Percentiles rank a stretch among this genome's conserved stretches.
Evolutionary conservation across 2,329 filamentous ascomycete species (phyloP).

Genomic region (Myriosclerotinia curreyana): DNA sequence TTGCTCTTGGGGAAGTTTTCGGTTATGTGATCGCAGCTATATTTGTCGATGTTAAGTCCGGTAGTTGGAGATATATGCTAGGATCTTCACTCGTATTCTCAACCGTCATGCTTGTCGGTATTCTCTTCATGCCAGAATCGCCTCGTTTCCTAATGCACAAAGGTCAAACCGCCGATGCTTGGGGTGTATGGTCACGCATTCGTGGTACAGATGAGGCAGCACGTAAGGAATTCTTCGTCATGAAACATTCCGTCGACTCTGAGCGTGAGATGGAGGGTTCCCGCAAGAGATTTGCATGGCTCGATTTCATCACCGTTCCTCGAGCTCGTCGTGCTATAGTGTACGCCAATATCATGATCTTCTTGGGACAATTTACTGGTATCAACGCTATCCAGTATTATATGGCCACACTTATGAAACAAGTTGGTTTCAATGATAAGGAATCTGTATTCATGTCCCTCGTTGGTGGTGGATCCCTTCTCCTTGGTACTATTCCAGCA

Average conservation of each 20-base stretch:
- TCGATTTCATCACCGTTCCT: slow-evolving; percentile 70
- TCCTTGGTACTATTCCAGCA: slow-evolving; percentile 65
- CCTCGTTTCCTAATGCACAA: slow-evolving; percentile 71
- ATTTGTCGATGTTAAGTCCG: slow-evolving; percentile 60
- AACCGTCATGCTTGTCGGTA: slow-evolving; percentile 59
- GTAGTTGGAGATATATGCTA: slow-evolving; percentile 72
- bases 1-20: slow-evolving; percentile 70
- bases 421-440: slow-evolving; percentile 63
- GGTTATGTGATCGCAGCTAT: slow-evolving; percentile 72
- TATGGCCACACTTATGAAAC: slow-evolving; percentile 64
- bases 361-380: slow-evolving; percentile 68
- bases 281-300: slow-evolving; percentile 60
- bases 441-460: slow-evolving; percentile 71
- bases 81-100: slow-evolving; percentile 70
- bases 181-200: slow-evolving; percentile 70
- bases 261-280: slow-evolving; percentile 46
- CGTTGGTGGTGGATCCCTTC: slow-evolving; percentile 64
- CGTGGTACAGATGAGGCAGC: slow-evolving; percentile 58
- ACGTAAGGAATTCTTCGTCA: slow-evolving; percentile 68
- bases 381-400: slow-evolving; percentile 72
- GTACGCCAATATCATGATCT: slow-evolving; percentile 68
- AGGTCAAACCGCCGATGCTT: slow-evolving; percentile 56
- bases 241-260: slow-evolving; percentile 59
- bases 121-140: slow-evolving; percentile 69
- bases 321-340: slow-evolving; percentile 63